Evolutionary conservation across 441 rosid species (phyloP), one percentile per base, ranked within the genome.

Genomic region (Arabidopsis lyrata): DNA sequence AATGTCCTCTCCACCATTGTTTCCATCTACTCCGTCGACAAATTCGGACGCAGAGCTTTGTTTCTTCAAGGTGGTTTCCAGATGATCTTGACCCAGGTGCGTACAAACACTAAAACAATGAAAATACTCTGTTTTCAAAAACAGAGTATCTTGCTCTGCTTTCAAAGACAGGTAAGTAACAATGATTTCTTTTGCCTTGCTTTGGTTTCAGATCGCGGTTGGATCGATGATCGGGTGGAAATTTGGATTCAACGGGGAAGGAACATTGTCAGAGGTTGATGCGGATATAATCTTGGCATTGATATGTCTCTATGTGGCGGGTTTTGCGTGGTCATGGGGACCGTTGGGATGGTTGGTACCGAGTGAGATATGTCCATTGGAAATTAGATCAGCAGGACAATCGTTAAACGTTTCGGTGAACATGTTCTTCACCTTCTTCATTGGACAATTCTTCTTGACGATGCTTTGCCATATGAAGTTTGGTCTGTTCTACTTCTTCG

Each of bases 301-400:
- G 0, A 75, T 81, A 0, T 83, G 86, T 65, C 16, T 75, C 4
- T 83, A 81, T 52, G 79, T 81, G 13, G 75, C 83, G 0, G 85
- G 80, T 18, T 83, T 74, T 11, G 86, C 83, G 0, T 83, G 82
- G 83, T 84, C 87, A 0, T 84, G 87, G 87, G 87, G 87, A 8
- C 81, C 85, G 0, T 56, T 84, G 44, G 85, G 83, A 16, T 84
- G 87, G 83, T 59, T 84, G 44, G 79, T 84, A 2, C 83, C 91
- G 0, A 84, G 87, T 52, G 87, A 84, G 78, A 81, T 81, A 44
- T 84, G 81, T 77, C 83, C 87, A 1, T 56, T 84, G 65, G 83
- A 78, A 48, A 45, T 82, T 22, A 59, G 87, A 59, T 84, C 87
- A 0, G 85, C 82, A 0, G 87, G 79, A 1, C 83, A 81, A 54